A percentile compares a stretch with the other conserved stretches of the same genome.
phyloP scores from a whole-genome alignment of 306 rosid genomes.

The Potentilla sterilis region DNA sequence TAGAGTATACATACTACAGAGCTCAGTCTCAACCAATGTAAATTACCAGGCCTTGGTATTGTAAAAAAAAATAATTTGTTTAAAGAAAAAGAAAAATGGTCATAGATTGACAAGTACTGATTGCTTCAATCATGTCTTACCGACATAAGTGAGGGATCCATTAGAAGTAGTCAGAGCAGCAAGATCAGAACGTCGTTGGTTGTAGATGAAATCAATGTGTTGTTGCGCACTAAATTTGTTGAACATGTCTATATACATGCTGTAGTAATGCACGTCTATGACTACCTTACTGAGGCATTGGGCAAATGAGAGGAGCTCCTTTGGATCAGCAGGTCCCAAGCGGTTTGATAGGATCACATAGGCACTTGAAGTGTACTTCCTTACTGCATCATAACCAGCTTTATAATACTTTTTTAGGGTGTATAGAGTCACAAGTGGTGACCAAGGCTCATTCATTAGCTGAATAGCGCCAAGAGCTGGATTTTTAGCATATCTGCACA shows the following conservation, averaged over 20 bases:
- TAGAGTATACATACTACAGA: neutral
- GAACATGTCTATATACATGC: conserved; percentile 34
- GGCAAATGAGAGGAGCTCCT: conserved; percentile 46
- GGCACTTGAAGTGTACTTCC: conserved; percentile 39
- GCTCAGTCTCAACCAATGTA: neutral
- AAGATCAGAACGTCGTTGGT: conserved; percentile 47
- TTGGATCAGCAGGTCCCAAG: conserved; percentile 28
- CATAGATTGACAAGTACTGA: neutral
- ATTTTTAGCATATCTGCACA: conserved; percentile 40
- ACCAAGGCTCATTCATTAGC: conserved; percentile 59
- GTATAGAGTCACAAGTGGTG: conserved; percentile 32
- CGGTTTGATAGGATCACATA: conserved; percentile 58
- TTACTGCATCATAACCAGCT: conserved; percentile 46
- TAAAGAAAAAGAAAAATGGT: neutral
- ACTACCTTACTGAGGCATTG: conserved; percentile 28
- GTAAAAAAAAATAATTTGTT: neutral
- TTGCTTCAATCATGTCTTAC: conserved; percentile 20
- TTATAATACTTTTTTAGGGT: conserved; percentile 43
- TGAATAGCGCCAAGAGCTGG: conserved; percentile 44
- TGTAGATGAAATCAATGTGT: conserved; percentile 35
- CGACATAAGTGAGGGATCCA: conserved; percentile 60
- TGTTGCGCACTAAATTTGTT: conserved; percentile 39
- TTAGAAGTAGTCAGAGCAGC: conserved; percentile 33
- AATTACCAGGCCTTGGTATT: neutral
- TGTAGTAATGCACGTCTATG: conserved; percentile 66